Base-by-base conservation (phyloP, 164 flowering plant genomes). In the Macadamia integrifolia region DNA sequence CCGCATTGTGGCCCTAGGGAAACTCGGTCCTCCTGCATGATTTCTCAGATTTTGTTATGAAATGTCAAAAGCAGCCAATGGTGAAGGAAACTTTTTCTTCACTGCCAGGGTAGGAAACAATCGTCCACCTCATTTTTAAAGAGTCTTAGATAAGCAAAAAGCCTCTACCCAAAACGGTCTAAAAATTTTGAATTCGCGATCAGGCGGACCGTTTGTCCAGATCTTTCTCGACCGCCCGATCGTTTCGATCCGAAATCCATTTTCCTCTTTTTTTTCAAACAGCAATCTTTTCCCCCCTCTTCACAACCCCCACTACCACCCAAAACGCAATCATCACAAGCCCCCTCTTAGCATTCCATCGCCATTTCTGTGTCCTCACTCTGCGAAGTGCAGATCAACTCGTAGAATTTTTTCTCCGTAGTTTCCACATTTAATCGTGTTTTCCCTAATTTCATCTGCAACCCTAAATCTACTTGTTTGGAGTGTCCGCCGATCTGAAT, bases 131-230 rank as follows among this genome's bases (percentile, higher is more conserved):
- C 23, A 23, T 23, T 23, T 23, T 23, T 23, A 23, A 23, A 23
- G 23, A 23, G 23, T 23, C 23, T 23, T 23, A 35, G 5, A 35
- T 35, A 5, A 35, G 40, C 40, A 35, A 5, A 35, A 35, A 5
- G 40, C 40, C 3, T 5, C 5, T 35, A 35, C 23, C 23, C 23
- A 23, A 23, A 81, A 81, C 84, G 84, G 81, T 81, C 77, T 11
- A 18, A 1, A 66, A 71, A 55, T 76, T 81, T 75, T 35, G 72
- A 78, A 77, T 56, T 56, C 59, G n/a, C 11, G 18, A 62, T 60
- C 46, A 73, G 75, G 32, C 58, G 56, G 56, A 72, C 75, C 81
- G 78, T 81, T 60, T 69, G 73, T 53, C 66, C 1, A 43, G 18
- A 8, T 5, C 62, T 0, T 0, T 71, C 65, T 63, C 50, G 23